Evolutionary conservation across 768 basidiomycete genomes (phyloP).

Genomic region (Cystofilobasidium capitatum): DNA sequence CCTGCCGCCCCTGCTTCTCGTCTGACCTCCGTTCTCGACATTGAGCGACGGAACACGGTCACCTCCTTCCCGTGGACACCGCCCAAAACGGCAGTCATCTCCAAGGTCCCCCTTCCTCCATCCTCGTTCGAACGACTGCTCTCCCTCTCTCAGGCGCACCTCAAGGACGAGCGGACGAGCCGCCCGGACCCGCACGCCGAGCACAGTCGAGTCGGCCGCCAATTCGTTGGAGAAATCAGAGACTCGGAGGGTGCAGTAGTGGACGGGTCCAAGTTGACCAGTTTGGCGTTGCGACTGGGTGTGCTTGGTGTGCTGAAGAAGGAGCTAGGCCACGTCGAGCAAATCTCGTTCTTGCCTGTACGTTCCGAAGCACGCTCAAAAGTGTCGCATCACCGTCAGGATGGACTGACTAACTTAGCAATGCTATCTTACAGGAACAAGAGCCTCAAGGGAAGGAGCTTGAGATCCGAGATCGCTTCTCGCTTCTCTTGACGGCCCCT

Average conservation of each 20-base stretch:
- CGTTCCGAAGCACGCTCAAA: not conserved
- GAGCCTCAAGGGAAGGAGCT: not conserved
- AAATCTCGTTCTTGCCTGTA: not conserved
- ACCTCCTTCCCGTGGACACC: too few relatives aligned
- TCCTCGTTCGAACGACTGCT: not conserved
- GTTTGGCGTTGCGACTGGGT: not conserved
- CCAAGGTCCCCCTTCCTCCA: too few relatives aligned
- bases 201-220: not conserved
- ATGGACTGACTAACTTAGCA: too few relatives aligned
- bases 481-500: not conserved
- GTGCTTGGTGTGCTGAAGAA: not conserved
- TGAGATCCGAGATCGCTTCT: not conserved
- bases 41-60: too few relatives aligned
- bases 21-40: too few relatives aligned
- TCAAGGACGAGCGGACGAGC: not conserved
- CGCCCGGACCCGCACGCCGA: not conserved
- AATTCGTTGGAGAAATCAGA: not conserved
- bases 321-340: not conserved
- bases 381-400: too few relatives aligned
- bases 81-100: too few relatives aligned
- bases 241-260: not conserved
- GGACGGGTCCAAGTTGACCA: not conserved
- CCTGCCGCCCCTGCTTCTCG: too few relatives aligned
- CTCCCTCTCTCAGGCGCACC: not conserved
- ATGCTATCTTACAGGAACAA: too few relatives aligned